These are phyloP conservation scores for Nymphaea thermarum DNA, from an alignment of 164 flowering plant genomes.

Conservation along the genomic window DNA sequence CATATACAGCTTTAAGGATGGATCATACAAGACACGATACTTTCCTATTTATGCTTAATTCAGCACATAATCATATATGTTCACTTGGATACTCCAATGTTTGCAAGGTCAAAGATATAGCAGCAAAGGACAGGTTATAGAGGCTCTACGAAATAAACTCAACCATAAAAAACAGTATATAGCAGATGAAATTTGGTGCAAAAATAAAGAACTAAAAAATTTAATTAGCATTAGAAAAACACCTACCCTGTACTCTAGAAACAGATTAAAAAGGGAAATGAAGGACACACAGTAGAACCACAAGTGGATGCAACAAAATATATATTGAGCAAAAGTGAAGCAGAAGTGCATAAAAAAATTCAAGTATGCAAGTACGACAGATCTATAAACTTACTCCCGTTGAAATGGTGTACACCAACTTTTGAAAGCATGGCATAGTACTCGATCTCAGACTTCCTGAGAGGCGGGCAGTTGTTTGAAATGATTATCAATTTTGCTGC, in stretches of 20 bases:
- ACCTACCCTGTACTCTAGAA: not conserved
- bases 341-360: not conserved
- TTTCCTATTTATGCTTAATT: too few species aligned
- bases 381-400: constrained; percentile 6
- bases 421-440: constrained; percentile 5
- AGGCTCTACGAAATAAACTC: not conserved
- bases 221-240: not conserved
- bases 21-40: too few species aligned
- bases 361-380: too few species aligned
- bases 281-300: not conserved
- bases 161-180: not conserved
- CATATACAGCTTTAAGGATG: too few species aligned
- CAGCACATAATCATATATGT: too few species aligned
- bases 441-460: constrained; percentile 7
- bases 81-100: too few species aligned
- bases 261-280: not conserved
- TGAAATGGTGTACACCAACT: constrained; percentile 7
- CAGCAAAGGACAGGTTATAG: too few species aligned
- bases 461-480: constrained; percentile 7
- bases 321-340: too few species aligned
- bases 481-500: constrained; percentile 5
- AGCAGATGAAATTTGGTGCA: not conserved
- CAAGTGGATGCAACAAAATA: not conserved
- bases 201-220: too few species aligned
- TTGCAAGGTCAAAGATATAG: too few species aligned